Percentiles rank a stretch among this genome's conserved stretches.
Evolutionary conservation across 2,329 filamentous ascomycete genomes (phyloP).

Genomic region (Cladosporium sp.): DNA sequence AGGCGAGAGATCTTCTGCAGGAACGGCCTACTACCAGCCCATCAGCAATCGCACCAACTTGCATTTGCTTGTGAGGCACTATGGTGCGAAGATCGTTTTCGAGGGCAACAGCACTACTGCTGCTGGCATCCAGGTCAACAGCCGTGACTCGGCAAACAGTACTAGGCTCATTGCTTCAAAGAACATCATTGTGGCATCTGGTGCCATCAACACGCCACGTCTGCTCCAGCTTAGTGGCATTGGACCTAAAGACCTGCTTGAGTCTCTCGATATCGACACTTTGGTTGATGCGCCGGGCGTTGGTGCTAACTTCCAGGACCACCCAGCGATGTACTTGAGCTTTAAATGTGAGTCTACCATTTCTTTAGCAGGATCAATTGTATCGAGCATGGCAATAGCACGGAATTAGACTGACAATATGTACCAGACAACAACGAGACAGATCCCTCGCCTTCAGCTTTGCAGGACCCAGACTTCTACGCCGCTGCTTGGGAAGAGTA

Average conservation of each 20-base stretch:
- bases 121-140: neutral
- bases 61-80: slow-evolving; percentile 34
- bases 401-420: neutral
- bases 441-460: neutral
- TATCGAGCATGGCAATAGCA: neutral
- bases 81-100: slow-evolving; percentile 7
- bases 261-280: slow-evolving; percentile 50
- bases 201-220: slow-evolving; percentile 59
- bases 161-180: slow-evolving; percentile 30
- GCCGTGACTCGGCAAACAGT: neutral
- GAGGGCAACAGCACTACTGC: slow-evolving; percentile 4
- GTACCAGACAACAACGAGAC: slow-evolving; percentile 1
- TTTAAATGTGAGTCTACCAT: neutral
- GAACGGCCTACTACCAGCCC: slow-evolving; percentile 12
- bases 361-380: neutral
- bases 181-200: slow-evolving; percentile 54
- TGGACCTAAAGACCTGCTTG: slow-evolving; percentile 53
- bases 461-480: slow-evolving; percentile 20
- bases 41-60: slow-evolving; percentile 29
- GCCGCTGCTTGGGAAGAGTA: slow-evolving; percentile 22
- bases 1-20: slow-evolving; percentile 42
- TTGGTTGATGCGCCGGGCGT: slow-evolving; percentile 55
- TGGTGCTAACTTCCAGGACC: slow-evolving; percentile 52
- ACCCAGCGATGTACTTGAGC: slow-evolving; percentile 23
- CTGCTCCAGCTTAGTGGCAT: slow-evolving; percentile 65